A percentile compares a stretch with the other conserved stretches of the same genome.
Evolutionary conservation across 371 early-diverging fungal genomes (phyloP).

Genomic region (Syncephalastrum racemosum): DNA sequence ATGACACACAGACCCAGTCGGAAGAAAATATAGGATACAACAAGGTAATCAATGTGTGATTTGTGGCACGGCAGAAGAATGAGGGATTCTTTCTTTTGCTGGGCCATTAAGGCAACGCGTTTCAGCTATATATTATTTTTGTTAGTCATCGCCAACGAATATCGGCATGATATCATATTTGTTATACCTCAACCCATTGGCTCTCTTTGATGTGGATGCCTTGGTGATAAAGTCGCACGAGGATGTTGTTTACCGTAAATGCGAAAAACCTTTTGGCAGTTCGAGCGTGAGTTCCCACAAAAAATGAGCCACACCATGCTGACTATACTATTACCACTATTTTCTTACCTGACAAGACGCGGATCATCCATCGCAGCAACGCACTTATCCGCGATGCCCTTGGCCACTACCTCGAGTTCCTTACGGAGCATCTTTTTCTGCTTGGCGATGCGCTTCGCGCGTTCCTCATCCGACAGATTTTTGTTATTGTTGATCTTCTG

Average conservation of each 20-base stretch:
- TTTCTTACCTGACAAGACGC: constrained; percentile 56
- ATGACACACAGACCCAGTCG: constrained; percentile 52
- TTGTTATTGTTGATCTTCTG: constrained; percentile 12
- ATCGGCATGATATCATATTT: not conserved
- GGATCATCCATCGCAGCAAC: constrained; percentile 69
- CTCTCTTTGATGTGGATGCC: constrained; percentile 83
- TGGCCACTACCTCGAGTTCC: constrained; percentile 58
- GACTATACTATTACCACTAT: not conserved
- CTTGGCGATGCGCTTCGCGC: constrained; percentile 9
- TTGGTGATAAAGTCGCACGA: constrained; percentile 79
- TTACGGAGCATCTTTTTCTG: constrained; percentile 43
- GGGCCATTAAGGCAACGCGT: constrained; percentile 63
- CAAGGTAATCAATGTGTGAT: constrained; percentile 90
- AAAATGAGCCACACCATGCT: not conserved
- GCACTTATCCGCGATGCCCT: constrained; percentile 66
- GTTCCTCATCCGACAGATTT: constrained; percentile 17
- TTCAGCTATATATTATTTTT: constrained; percentile 47
- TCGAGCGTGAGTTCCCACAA: not conserved
- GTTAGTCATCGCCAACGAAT: constrained; percentile 3
- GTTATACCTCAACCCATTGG: constrained; percentile 73
- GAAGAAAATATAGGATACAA: constrained; percentile 81
- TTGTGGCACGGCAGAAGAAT: constrained; percentile 87
- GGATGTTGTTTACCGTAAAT: constrained; percentile 71
- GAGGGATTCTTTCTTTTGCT: constrained; percentile 71
- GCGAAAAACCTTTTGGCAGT: constrained; percentile 57